A percentile compares a stretch with the other conserved stretches of the same genome.
Evolutionary conservation across 305 asterid species (phyloP).

Genomic region (Fraxinus greggii): DNA sequence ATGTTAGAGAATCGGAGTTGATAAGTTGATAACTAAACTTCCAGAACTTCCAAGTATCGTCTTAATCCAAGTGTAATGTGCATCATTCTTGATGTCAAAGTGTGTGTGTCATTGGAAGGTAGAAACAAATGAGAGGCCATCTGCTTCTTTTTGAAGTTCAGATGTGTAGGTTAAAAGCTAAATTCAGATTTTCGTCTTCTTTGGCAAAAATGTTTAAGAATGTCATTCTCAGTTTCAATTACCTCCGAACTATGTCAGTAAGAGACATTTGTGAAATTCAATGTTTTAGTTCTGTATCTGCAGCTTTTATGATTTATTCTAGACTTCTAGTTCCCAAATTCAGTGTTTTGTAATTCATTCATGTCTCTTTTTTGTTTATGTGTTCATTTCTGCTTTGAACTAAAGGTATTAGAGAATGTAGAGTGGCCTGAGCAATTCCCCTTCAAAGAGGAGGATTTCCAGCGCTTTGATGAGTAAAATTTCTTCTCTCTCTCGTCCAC

Average conservation of each 20-base stretch:
- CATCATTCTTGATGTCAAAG: background rate
- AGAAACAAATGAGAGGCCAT: background rate
- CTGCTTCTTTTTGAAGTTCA: background rate
- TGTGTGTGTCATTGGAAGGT: background rate
- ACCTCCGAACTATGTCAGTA: background rate
- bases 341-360: background rate
- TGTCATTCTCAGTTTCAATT: background rate
- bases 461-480: constrained; percentile 83
- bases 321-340: background rate
- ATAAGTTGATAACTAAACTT: background rate
- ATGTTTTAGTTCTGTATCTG: background rate
- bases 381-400: background rate
- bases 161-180: background rate
- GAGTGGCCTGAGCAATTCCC: constrained; percentile 95
- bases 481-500: background rate
- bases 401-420: constrained; percentile 78
- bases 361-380: background rate
- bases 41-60: background rate
- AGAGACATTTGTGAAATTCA: background rate
- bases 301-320: background rate
- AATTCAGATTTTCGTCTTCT: background rate
- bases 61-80: background rate
- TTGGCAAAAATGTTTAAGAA: background rate
- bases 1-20: background rate
- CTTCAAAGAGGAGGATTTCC: constrained; percentile 92